Percentiles rank a stretch among this genome's conserved stretches.
phyloP scores from a whole-genome alignment of 2,329 filamentous ascomycete genomes.

The Cladosporium sp. region DNA sequence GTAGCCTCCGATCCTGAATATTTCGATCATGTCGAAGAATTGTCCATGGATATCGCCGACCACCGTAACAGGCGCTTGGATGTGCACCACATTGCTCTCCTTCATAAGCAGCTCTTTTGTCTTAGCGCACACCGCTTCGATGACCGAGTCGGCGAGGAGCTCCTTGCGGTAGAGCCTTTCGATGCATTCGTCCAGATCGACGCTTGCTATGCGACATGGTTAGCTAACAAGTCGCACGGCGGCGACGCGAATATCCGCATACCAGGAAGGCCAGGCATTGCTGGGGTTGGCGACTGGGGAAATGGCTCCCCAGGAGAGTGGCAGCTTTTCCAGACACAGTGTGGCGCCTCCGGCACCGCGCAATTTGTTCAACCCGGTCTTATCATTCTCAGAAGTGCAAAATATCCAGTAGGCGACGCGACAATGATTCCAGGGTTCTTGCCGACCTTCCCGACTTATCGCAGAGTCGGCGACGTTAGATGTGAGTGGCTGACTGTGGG shows the following conservation, averaged over 20 bases:
- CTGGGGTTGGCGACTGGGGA: conserved; percentile 13
- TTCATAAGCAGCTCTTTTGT: conserved; percentile 99
- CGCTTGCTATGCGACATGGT: conserved; percentile 58
- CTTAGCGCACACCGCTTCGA: conserved; percentile 98
- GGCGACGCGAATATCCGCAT: conserved; percentile 19
- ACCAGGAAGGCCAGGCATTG: conserved; percentile 48
- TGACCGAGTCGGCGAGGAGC: conserved; percentile 91
- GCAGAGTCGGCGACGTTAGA: conserved; percentile 15
- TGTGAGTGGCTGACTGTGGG: conserved; percentile 21
- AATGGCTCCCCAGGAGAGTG: conserved; percentile 9
- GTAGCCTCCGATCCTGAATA: conserved; percentile 95
- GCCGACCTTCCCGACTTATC: conserved; percentile 1
- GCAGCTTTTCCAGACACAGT: conserved; percentile 12
- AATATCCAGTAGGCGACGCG: not conserved
- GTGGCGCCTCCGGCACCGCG: conserved; percentile 11
- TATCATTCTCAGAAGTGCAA: conserved; percentile 3
- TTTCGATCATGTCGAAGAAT: conserved; percentile 98
- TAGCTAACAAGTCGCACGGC: not conserved
- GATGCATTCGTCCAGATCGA: conserved; percentile 98
- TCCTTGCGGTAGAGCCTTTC: conserved; percentile 94
- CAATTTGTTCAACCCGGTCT: conserved; percentile 8
- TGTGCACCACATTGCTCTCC: conserved; percentile 99
- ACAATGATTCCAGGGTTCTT: not conserved
- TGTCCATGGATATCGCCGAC: conserved; percentile 98
- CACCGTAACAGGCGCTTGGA: conserved; percentile 89